Conservation (phyloP, 345 rosid species). For the Lepidium aucheri region DNA sequence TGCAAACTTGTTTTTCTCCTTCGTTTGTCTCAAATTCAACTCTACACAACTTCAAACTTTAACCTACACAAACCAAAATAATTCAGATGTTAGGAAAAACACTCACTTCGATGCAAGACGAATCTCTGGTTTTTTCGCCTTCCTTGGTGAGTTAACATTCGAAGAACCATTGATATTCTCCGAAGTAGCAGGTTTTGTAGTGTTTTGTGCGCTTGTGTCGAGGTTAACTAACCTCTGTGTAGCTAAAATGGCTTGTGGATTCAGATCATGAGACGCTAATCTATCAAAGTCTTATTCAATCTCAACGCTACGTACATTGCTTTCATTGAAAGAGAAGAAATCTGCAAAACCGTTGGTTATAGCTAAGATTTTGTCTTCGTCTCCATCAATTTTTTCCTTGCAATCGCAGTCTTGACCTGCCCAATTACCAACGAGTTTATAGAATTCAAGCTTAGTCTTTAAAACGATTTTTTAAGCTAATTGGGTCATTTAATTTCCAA, state of each 20-base stretch:
- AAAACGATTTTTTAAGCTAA: no score
- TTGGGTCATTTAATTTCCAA: no score
- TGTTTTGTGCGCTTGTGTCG: conserved; percentile 55
- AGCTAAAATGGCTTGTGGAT: conserved; percentile 82
- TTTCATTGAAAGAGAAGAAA: conserved; percentile 14
- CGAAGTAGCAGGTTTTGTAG: conserved; percentile 42
- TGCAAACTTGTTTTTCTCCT: background rate
- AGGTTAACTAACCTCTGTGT: conserved; percentile 78
- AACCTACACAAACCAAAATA: conserved; percentile 10
- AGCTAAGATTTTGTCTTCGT: conserved; percentile 16
- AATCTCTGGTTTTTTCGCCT: conserved; percentile 78
- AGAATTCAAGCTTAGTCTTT: conserved; percentile 80
- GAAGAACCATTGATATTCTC: conserved; percentile 45
- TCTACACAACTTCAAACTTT: conserved; percentile 21
- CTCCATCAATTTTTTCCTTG: conserved; percentile 38
- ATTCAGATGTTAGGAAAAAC: background rate
- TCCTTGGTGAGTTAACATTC: conserved; percentile 71
- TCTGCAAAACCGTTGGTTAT: conserved; percentile 15
- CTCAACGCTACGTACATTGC: conserved; percentile 24
- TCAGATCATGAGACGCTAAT: conserved; percentile 74
- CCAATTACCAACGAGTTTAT: conserved; percentile 56
- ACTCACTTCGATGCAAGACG: conserved; percentile 79
- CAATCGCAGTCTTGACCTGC: conserved; percentile 84
- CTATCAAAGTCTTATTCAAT: conserved; percentile 33
- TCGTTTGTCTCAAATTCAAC: conserved; percentile 9